Evolutionary conservation across 257 asterid genomes (phyloP).

Genomic region (Mentha longifolia): DNA sequence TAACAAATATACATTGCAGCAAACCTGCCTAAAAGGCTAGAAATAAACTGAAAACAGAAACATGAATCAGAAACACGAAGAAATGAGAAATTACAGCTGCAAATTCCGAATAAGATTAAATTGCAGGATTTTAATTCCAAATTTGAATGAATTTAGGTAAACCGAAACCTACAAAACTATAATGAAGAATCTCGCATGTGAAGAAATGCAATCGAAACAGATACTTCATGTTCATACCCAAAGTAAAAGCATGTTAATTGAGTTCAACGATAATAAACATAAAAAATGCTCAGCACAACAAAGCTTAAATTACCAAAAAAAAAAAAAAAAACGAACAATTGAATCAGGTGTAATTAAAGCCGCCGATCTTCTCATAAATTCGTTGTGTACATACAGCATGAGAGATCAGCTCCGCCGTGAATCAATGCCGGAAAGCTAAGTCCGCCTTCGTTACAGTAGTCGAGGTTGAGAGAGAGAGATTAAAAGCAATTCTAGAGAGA

Average conservation of each 20-base stretch:
- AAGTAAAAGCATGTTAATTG: too few relatives aligned
- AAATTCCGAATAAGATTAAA: conserved; percentile 42
- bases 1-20: conserved; percentile 37
- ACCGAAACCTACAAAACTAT: too few relatives aligned
- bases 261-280: too few relatives aligned
- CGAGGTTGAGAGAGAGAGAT: conserved; percentile 36
- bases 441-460: conserved; percentile 48
- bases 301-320: too few relatives aligned
- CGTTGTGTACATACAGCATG: conserved; percentile 38
- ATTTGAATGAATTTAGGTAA: too few relatives aligned
- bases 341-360: too few relatives aligned
- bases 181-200: too few relatives aligned
- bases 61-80: conserved; percentile 26
- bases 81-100: conserved; percentile 26
- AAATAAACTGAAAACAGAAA: conserved; percentile 27
- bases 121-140: conserved; percentile 47
- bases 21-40: conserved; percentile 27
- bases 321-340: too few relatives aligned
- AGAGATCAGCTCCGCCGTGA: conserved; percentile 36
- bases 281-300: too few relatives aligned
- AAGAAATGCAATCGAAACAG: too few relatives aligned
- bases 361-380: conserved; percentile 25
- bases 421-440: conserved; percentile 76
- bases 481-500: neutral
- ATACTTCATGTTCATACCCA: too few relatives aligned